phyloP scores from a whole-genome alignment of 192 early-diverging fungal species.

The Funneliformis mosseae region DNA sequence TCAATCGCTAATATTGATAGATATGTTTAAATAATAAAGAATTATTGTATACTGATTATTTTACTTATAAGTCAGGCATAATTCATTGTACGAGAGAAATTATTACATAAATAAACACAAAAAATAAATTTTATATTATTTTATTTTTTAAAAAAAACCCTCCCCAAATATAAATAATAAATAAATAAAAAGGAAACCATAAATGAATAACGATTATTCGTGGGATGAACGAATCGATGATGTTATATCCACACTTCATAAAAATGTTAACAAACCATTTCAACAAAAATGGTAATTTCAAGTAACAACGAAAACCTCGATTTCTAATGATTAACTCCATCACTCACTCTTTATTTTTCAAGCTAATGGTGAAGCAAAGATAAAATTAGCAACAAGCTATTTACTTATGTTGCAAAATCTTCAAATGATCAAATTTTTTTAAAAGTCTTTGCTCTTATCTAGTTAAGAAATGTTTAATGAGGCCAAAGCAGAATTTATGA shows the following conservation, averaged over 20 bases:
- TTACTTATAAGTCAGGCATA: no score
- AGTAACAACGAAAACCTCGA: background rate
- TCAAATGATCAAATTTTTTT: background rate
- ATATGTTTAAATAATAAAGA: no score
- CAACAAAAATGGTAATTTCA: background rate
- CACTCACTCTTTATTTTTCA: background rate
- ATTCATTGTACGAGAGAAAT: no score
- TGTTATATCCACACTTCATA: background rate
- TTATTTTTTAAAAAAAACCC: no score
- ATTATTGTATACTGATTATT: no score
- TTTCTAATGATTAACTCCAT: background rate
- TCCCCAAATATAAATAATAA: no score
- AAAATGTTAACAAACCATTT: background rate
- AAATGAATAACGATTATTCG: background rate
- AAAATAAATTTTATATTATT: no score
- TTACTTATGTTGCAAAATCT: background rate
- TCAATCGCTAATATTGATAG: no score
- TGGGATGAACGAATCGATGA: background rate
- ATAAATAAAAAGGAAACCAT: no score
- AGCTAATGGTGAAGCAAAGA: background rate
- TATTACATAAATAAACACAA: no score
- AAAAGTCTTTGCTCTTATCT: background rate
- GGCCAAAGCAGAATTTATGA: background rate
- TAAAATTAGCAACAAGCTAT: background rate
- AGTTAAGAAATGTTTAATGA: background rate